A percentile compares a stretch with the other conserved stretches of the same genome.
These are phyloP conservation scores for Verticillium dahliae DNA, from an alignment of 2,329 filamentous ascomycete genomes.

Conservation along the genomic window DNA sequence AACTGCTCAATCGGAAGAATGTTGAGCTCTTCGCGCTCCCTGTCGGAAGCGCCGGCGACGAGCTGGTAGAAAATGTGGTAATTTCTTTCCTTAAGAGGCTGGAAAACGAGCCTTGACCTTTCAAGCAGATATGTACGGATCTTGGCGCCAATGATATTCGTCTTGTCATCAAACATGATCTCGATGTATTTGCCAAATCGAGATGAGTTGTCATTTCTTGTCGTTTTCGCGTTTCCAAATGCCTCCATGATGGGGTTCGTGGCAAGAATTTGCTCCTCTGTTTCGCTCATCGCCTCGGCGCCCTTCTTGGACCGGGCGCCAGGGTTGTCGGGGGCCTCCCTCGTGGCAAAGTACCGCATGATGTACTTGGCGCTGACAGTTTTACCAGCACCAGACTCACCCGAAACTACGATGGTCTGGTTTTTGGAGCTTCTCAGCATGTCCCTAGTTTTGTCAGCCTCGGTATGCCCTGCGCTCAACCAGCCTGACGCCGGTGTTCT, in stretches of 20 bases:
- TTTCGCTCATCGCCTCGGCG: conserved; percentile 84
- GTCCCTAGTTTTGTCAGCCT: conserved; percentile 58
- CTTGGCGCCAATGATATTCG: conserved; percentile 95
- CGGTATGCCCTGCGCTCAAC: neutral
- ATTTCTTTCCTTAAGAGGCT: conserved; percentile 94
- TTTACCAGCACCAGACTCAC: conserved; percentile 97
- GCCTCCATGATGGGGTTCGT: conserved; percentile 99
- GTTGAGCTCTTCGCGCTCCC: conserved; percentile 72
- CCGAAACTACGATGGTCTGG: conserved; percentile 98
- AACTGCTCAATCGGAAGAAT: conserved; percentile 83
- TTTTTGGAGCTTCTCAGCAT: conserved; percentile 96
- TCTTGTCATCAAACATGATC: conserved; percentile 95
- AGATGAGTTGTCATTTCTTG: conserved; percentile 97
- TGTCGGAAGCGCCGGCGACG: conserved; percentile 81
- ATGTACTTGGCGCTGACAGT: conserved; percentile 99
- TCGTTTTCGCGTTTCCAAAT: conserved; percentile 99
- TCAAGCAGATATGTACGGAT: conserved; percentile 95
- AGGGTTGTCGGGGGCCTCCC: conserved; percentile 86
- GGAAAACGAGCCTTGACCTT: conserved; percentile 91
- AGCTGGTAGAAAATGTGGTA: conserved; percentile 99
- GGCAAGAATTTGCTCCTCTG: conserved; percentile 94
- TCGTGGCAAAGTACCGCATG: conserved; percentile 98
- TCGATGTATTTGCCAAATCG: conserved; percentile 99
- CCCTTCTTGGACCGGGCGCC: conserved; percentile 70
- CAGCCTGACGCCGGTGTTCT: neutral